Percentiles rank a stretch among this genome's conserved stretches.
These are phyloP conservation scores for Cutaneotrichosporon cavernicola DNA, from an alignment of 1,284 basidiomycete genomes.

Conservation along the genomic window DNA sequence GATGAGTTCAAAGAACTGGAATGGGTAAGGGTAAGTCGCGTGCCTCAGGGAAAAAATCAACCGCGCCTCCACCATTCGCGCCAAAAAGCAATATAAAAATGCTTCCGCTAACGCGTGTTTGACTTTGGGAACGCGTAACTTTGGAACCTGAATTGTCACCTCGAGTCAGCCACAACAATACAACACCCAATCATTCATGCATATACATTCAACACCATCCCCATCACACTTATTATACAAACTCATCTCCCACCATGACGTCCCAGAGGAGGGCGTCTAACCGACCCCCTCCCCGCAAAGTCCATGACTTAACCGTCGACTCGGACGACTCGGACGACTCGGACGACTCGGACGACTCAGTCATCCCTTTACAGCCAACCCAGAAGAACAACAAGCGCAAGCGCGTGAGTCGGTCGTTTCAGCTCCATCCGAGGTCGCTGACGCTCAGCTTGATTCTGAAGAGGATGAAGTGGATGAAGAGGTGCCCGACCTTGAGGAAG, in stretches of 20 bases:
- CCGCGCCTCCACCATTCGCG: background rate
- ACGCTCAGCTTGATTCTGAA: background rate
- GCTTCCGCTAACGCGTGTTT: conserved; percentile 1
- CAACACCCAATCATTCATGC: background rate
- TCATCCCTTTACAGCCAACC: background rate
- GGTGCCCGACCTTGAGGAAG: conserved; percentile 28
- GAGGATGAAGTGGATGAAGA: conserved; percentile 9
- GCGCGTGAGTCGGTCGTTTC: background rate
- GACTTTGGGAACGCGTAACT: background rate
- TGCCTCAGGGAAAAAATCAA: conserved; percentile 6
- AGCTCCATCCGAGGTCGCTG: background rate
- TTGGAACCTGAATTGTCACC: background rate
- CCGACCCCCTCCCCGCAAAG: background rate
- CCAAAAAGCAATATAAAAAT: background rate
- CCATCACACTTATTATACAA: background rate
- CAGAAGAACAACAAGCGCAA: conserved; percentile 7
- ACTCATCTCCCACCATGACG: background rate
- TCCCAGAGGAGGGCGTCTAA: background rate
- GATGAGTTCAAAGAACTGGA: background rate
- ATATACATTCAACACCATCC: background rate
- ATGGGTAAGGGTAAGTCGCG: background rate
- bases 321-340: background rate
- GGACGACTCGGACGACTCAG: background rate
- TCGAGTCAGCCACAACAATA: background rate
- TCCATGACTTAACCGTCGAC: conserved; percentile 6